Base-by-base conservation (phyloP, 2,329 filamentous ascomycete species). In the Penicillium fuscoglaucum region DNA sequence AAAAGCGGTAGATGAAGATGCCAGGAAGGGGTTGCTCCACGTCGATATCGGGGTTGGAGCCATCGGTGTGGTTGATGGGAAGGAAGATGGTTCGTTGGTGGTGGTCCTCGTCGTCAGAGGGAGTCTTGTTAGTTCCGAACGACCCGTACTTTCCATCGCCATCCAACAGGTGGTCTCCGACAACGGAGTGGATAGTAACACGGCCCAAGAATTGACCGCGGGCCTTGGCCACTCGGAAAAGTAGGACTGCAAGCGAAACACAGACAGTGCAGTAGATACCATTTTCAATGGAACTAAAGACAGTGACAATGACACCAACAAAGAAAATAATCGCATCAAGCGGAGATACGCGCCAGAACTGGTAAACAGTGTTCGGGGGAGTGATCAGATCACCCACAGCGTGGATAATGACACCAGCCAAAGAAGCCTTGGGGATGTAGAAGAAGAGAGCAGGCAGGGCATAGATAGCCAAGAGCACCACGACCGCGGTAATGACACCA, bases 1-100 rank as follows among this genome's bases (percentile, higher is more conserved):
- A 87, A 75, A 96, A 97, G 45, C 93, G 87, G 79, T 96, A 98
- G 70, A 98, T 96, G 77, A 98, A 96, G 65, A 99, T 84, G 52
- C 95, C 95, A 0, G 93, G 93, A 68, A 95, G 91, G 0, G 95
- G 93, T 55, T 86, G 86, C 61, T 90, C 82, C n/a, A 96, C 81
- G 12, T 89, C 83, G 47, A 98, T 82, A 28, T 88, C 83, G 0
- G 93, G 93, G 73, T 98, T 98, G 1, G 91, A 92, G 31, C 93
- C 93, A 72, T 98, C 93, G n/a, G 82, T 82, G 72, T 96, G 91
- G 67, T 90, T 87, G 58, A 97, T 82, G 0, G 95, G 95, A 21
- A 98, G 77, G 82, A 95, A 99, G 31, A 96, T 84, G 63, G 91
- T 92, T 45, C 93, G 87, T 7, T 83, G 80, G 0, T 83, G 78